phyloP scores from a whole-genome alignment of 2,329 filamentous ascomycete species.

The Thielaviopsis punctulata region DNA sequence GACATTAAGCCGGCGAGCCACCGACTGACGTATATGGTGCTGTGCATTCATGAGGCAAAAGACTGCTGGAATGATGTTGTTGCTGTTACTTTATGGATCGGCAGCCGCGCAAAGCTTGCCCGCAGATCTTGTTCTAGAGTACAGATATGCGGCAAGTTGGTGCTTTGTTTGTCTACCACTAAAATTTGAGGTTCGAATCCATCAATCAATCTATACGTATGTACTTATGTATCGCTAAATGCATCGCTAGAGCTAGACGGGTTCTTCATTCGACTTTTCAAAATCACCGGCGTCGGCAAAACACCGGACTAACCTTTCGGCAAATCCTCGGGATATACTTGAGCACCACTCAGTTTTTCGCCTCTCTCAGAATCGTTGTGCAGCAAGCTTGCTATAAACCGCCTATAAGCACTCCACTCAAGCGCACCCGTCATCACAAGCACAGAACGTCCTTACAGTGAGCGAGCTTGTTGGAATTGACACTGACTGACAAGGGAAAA shows the following conservation, averaged over 20 bases:
- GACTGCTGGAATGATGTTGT: too few relatives aligned
- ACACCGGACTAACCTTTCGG: neutral
- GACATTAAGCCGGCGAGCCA: neutral
- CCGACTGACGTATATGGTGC: neutral
- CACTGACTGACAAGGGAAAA: too few relatives aligned
- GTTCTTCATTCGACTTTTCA: too few relatives aligned
- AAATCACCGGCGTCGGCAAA: neutral
- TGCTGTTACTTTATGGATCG: too few relatives aligned
- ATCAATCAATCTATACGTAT: neutral
- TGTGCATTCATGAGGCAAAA: neutral
- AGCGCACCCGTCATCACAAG: too few relatives aligned
- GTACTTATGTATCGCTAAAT: neutral
- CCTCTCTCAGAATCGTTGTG: neutral
- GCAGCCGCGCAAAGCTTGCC: too few relatives aligned
- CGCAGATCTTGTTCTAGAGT: too few relatives aligned
- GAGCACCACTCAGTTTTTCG: neutral
- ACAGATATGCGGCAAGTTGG: too few relatives aligned
- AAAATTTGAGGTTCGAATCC: neutral
- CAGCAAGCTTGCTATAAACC: neutral
- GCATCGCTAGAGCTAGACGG: too few relatives aligned
- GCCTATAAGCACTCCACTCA: too few relatives aligned
- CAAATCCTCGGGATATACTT: neutral
- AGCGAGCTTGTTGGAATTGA: too few relatives aligned
- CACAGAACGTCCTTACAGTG: too few relatives aligned
- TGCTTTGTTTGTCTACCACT: neutral